Evolutionary conservation across 306 rosid species (phyloP).

Genomic region (Senna tora): DNA sequence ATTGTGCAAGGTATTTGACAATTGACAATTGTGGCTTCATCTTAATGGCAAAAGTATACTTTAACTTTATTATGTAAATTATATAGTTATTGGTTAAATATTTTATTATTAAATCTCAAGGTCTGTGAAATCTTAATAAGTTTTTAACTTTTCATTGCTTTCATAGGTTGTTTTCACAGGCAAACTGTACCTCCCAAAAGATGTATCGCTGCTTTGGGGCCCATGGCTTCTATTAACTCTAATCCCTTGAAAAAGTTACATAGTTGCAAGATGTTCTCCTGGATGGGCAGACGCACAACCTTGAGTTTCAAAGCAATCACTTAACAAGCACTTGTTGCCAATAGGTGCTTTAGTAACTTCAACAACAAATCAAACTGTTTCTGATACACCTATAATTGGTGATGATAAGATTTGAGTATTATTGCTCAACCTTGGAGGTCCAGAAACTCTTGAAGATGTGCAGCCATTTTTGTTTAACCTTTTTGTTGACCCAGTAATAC

Average conservation of each 20-base stretch:
- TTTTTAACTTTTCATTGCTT: slow-evolving; percentile 25
- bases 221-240: slow-evolving; percentile 45
- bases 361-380: slow-evolving; percentile 48
- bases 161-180: slow-evolving; percentile 58
- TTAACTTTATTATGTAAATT: too few relatives aligned
- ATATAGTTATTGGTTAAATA: too few relatives aligned
- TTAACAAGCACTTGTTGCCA: slow-evolving; percentile 55
- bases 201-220: slow-evolving; percentile 52
- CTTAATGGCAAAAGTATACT: too few relatives aligned
- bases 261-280: slow-evolving; percentile 45
- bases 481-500: too few relatives aligned
- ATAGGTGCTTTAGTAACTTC: slow-evolving; percentile 66
- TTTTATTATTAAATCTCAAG: too few relatives aligned
- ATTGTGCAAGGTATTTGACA: too few relatives aligned
- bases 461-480: too few relatives aligned
- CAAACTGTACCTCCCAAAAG: slow-evolving; percentile 56
- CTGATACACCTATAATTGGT: slow-evolving; percentile 55
- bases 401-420: slow-evolving; percentile 82
- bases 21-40: too few relatives aligned
- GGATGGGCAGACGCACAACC: slow-evolving; percentile 58
- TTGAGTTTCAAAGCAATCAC: slow-evolving; percentile 56
- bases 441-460: slow-evolving; percentile 96
- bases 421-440: slow-evolving; percentile 96
- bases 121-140: too few relatives aligned
- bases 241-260: slow-evolving; percentile 45